These are phyloP conservation scores for Mycena sp. DNA, from an alignment of 1,284 basidiomycete genomes.

Conservation along the genomic window DNA sequence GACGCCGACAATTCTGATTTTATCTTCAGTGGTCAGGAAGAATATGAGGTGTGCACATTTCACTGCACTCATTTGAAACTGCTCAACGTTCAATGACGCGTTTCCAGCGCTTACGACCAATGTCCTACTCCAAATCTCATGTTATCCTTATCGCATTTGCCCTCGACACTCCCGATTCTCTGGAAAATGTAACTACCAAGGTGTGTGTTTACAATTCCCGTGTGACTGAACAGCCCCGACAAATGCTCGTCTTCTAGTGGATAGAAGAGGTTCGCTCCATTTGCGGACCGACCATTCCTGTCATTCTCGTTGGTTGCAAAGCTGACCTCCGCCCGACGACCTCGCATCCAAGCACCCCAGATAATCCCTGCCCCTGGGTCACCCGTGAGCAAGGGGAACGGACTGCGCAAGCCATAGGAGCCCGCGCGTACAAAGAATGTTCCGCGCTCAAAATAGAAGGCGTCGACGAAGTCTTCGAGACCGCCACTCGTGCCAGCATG, in stretches of 20 bases:
- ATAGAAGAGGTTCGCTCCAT: slow-evolving; percentile 95
- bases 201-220: slow-evolving; percentile 49
- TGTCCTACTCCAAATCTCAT: slow-evolving; percentile 98
- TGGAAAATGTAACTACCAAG: slow-evolving; percentile 96
- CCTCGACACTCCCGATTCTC: slow-evolving; percentile 95
- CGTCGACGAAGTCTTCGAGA: slow-evolving; percentile 95
- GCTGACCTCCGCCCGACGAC: slow-evolving; percentile 77
- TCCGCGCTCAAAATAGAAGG: slow-evolving; percentile 92
- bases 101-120: slow-evolving; percentile 84
- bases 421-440: slow-evolving; percentile 93
- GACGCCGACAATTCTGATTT: slow-evolving; percentile 30
- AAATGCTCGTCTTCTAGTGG: slow-evolving; percentile 71
- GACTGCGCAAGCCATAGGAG: slow-evolving; percentile 84
- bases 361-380: slow-evolving; percentile 61
- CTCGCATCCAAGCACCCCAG: slow-evolving; percentile 50
- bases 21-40: slow-evolving; percentile 86
- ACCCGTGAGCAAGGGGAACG: slow-evolving; percentile 80
- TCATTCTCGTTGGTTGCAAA: slow-evolving; percentile 89
- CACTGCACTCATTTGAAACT: background rate
- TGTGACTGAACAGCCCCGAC: background rate
- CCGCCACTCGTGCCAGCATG: slow-evolving; percentile 94
- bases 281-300: slow-evolving; percentile 86
- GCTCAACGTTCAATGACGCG: slow-evolving; percentile 17
- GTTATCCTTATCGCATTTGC: slow-evolving; percentile 98
- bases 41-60: slow-evolving; percentile 80